Percentiles rank a stretch among this genome's conserved stretches.
These are phyloP conservation scores for Paramarasmius palmivorus DNA, from an alignment of 1,284 basidiomycete species.

Conservation along the genomic window DNA sequence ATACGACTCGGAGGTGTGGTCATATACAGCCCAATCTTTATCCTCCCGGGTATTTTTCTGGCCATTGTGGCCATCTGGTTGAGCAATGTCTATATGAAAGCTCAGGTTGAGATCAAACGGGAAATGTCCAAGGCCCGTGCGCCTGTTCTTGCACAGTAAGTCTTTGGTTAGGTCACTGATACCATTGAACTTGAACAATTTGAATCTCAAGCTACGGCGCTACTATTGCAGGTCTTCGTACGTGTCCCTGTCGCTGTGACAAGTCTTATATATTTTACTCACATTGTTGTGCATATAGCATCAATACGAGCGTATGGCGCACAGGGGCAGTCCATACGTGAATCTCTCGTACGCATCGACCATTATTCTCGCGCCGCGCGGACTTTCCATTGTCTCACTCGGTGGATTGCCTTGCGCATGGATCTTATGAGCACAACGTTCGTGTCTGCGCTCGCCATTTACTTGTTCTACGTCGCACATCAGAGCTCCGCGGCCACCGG, in stretches of 20 bases:
- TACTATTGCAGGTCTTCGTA: slow-evolving; percentile 66
- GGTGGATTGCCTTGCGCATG: slow-evolving; percentile 44
- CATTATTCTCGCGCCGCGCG: slow-evolving; percentile 37
- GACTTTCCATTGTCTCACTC: slow-evolving; percentile 43
- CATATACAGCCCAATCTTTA: slow-evolving; percentile 40
- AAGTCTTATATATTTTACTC: not conserved
- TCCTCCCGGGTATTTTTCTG: slow-evolving; percentile 33
- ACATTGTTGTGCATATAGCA: slow-evolving; percentile 32
- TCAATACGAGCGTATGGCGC: slow-evolving; percentile 65
- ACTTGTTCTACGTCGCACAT: slow-evolving; percentile 12
- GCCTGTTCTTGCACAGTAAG: slow-evolving; percentile 64
- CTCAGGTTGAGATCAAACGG: slow-evolving; percentile 77
- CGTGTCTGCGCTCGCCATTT: slow-evolving; percentile 21
- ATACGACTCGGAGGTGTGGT: slow-evolving; percentile 42
- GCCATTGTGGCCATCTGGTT: slow-evolving; percentile 31
- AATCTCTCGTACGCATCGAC: slow-evolving; percentile 39
- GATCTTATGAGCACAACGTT: slow-evolving; percentile 37
- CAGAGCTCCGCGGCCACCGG: slow-evolving; percentile 12
- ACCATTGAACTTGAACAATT: not conserved
- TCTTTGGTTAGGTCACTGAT: slow-evolving; percentile 1
- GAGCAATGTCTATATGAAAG: slow-evolving; percentile 59
- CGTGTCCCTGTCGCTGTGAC: slow-evolving; percentile 18
- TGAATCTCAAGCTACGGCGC: slow-evolving; percentile 53
- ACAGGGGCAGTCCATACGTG: slow-evolving; percentile 36
- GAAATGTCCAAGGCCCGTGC: slow-evolving; percentile 71